phyloP scores from a whole-genome alignment of 78 protist genomes.

The Bigelowiella natans region DNA sequence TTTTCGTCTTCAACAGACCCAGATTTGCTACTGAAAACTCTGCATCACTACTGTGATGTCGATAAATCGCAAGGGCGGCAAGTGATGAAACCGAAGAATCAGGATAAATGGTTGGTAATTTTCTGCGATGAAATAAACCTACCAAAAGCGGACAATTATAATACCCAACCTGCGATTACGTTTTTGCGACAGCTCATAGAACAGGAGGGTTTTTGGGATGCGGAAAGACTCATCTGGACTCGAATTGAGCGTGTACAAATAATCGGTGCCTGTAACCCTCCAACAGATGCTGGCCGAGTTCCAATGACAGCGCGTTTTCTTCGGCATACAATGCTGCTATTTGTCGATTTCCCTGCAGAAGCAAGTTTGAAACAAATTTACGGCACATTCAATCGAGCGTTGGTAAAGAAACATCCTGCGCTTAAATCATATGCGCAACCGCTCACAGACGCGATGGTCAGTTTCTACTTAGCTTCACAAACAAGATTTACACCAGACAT shows the following conservation, averaged over 20 bases:
- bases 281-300: conserved; percentile 93
- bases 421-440: conserved; percentile 56
- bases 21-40: conserved; percentile 63
- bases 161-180: conserved; percentile 84
- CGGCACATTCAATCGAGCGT: conserved; percentile 87
- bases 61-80: conserved; percentile 57
- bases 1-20: conserved; percentile 81
- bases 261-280: conserved; percentile 93
- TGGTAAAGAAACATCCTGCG: conserved; percentile 52
- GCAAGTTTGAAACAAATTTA: conserved; percentile 81
- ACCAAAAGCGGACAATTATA: conserved; percentile 87
- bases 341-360: conserved; percentile 91
- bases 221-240: background rate
- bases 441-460: conserved; percentile 86
- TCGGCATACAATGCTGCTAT: conserved; percentile 75
- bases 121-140: conserved; percentile 94
- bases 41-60: conserved; percentile 68
- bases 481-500: conserved; percentile 72
- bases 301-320: conserved; percentile 75
- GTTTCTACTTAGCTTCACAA: conserved; percentile 67
- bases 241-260: conserved; percentile 72
- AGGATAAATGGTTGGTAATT: conserved; percentile 72
- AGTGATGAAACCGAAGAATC: conserved; percentile 39
- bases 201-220: conserved; percentile 86
- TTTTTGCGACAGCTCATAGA: conserved; percentile 85